phyloP scores from a whole-genome alignment of 345 rosid species.

The Syzygium aqueum region DNA sequence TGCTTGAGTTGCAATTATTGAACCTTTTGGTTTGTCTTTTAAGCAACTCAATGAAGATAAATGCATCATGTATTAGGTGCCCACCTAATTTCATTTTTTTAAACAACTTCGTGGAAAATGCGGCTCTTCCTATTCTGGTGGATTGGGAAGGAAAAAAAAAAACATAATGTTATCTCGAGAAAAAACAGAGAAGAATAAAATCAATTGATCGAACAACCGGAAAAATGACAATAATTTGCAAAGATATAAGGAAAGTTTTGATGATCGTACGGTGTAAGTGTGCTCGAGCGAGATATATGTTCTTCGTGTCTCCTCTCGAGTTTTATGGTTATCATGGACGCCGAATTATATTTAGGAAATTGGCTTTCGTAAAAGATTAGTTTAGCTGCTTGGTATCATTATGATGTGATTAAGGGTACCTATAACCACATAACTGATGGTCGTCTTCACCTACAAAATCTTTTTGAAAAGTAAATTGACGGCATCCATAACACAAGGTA shows the following conservation, averaged over 20 bases:
- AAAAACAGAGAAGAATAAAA: neutral
- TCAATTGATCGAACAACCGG: fast-evolving
- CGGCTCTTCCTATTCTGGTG: neutral
- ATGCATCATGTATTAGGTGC: neutral
- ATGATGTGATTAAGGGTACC: neutral
- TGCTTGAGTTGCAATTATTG: neutral
- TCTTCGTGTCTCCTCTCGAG: fast-evolving
- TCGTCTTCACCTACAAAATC: neutral
- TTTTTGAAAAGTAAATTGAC: neutral
- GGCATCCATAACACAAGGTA: neutral
- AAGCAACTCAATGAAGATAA: neutral
- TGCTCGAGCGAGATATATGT: neutral
- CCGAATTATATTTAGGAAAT: neutral
- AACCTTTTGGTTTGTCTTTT: neutral
- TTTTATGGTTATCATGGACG: neutral
- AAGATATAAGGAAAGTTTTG: too few species aligned
- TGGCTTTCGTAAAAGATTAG: neutral
- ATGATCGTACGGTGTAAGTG: too few species aligned
- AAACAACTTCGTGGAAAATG: neutral
- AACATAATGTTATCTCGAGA: neutral
- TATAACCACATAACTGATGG: neutral
- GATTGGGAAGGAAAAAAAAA: neutral
- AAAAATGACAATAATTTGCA: neutral
- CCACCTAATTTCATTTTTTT: neutral
- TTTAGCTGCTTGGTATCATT: neutral